phyloP scores from a whole-genome alignment of 2,329 filamentous ascomycete species.

The Coniochaeta sp. region DNA sequence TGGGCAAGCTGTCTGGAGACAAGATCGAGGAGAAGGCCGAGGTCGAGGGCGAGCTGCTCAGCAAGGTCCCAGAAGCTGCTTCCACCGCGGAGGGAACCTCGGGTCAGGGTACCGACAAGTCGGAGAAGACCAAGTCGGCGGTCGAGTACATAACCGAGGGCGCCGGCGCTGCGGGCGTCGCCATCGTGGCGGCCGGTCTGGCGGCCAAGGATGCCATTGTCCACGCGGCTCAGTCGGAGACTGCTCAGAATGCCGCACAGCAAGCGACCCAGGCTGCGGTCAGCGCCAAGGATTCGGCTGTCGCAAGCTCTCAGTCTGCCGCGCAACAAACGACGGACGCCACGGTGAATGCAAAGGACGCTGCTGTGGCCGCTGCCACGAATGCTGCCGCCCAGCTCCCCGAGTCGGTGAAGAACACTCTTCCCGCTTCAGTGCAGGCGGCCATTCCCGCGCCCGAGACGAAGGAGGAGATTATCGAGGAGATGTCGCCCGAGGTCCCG shows the following conservation, averaged over 20 bases:
- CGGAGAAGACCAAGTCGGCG: conserved; percentile 34
- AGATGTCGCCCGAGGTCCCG: conserved; percentile 42
- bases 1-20: conserved; percentile 48
- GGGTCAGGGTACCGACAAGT: conserved; percentile 45
- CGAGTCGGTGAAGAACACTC: conserved; percentile 42
- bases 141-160: conserved; percentile 32
- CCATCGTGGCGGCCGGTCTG: conserved; percentile 21
- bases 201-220: neutral
- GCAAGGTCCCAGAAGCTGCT: conserved; percentile 55
- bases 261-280: conserved; percentile 4
- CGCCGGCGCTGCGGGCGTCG: conserved; percentile 33
- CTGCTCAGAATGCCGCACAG: neutral
- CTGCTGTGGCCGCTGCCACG: conserved; percentile 23
- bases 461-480: conserved; percentile 33
- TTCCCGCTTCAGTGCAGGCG: conserved; percentile 43
- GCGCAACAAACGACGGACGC: neutral
- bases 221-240: neutral
- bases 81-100: conserved; percentile 50
- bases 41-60: conserved; percentile 63
- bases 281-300: neutral
- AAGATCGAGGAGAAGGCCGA: conserved; percentile 53
- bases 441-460: conserved; percentile 32
- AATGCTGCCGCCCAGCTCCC: conserved; percentile 41
- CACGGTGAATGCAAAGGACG: neutral
- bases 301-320: neutral